phyloP scores from a whole-genome alignment of 164 flowering plant species.

The Vitis amurensis region DNA sequence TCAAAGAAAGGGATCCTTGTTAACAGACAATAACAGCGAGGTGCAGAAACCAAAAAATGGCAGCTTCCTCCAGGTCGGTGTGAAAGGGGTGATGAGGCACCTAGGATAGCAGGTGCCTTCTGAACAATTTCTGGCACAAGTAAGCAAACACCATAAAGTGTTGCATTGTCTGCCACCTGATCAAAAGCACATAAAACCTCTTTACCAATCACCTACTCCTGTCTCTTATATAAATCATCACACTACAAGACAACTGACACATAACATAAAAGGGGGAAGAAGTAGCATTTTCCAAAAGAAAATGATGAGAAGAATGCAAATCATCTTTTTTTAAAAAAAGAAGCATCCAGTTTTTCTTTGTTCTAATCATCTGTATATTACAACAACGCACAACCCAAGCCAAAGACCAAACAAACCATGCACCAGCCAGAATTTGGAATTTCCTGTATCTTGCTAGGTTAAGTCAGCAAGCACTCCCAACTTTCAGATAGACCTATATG shows the following conservation, averaged over 20 bases:
- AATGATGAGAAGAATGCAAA: too few species aligned
- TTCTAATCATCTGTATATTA: neutral
- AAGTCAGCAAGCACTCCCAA: too few species aligned
- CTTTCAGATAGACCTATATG: too few species aligned
- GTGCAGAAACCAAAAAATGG: constrained; percentile 86
- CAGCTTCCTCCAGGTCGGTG: constrained; percentile 45
- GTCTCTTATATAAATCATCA: neutral
- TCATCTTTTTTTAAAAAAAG: too few species aligned
- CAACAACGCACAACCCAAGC: neutral
- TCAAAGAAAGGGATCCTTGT: constrained; percentile 94
- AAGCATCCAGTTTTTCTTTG: too few species aligned
- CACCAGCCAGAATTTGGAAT: too few species aligned
- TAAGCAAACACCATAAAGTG: constrained; percentile 92
- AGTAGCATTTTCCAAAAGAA: neutral
- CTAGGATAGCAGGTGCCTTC: constrained; percentile 68
- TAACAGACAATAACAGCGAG: constrained; percentile 92
- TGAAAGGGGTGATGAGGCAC: constrained; percentile 53
- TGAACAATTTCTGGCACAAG: constrained; percentile 90
- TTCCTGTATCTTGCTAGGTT: too few species aligned
- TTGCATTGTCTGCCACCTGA: constrained; percentile 83
- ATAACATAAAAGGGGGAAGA: neutral
- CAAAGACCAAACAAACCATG: too few species aligned
- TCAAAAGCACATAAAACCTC: constrained; percentile 13
- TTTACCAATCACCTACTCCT: constrained; percentile 5
- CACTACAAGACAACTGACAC: neutral